Conservation (phyloP, 2,329 filamentous ascomycete genomes). For the Colletotrichum coccodes region DNA sequence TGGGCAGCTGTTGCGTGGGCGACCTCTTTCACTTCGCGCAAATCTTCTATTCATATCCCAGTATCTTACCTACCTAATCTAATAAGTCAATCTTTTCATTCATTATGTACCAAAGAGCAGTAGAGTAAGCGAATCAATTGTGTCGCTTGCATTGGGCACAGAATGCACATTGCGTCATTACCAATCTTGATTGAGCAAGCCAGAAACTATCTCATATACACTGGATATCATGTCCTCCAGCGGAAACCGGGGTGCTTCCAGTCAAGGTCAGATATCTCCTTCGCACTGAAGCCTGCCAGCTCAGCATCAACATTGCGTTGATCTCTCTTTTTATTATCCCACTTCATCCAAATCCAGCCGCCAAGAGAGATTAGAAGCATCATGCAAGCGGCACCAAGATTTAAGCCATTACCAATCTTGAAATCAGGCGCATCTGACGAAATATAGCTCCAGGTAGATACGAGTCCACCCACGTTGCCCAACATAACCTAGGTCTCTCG, state of each 20-base stretch:
- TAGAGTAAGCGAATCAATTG: no score
- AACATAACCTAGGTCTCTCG: slow-evolving; percentile 44
- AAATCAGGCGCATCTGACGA: slow-evolving; percentile 32
- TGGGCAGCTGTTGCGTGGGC: no score
- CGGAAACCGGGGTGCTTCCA: slow-evolving; percentile 35
- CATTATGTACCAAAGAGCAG: no score
- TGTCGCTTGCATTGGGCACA: no score
- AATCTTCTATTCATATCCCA: no score
- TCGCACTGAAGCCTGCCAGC: slow-evolving; percentile 15
- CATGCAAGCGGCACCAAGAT: slow-evolving; percentile 14
- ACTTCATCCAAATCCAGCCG: slow-evolving; percentile 31
- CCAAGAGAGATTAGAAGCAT: slow-evolving; percentile 18
- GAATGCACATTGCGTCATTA: no score
- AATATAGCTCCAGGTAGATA: slow-evolving; percentile 34
- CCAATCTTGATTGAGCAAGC: no score
- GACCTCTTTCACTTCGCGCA: no score
- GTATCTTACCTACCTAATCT: no score
- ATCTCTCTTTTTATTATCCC: slow-evolving; percentile 32
- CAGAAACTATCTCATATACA: no score
- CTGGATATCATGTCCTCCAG: no score
- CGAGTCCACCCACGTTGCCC: slow-evolving; percentile 33
- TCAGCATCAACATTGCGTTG: slow-evolving; percentile 19
- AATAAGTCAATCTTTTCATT: no score
- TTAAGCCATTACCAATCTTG: slow-evolving; percentile 33
- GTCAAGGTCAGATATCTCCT: slow-evolving; percentile 26